Evolutionary conservation across 352 stramenopile genomes (phyloP).

Genomic region (Phytophthora pistaciae): DNA sequence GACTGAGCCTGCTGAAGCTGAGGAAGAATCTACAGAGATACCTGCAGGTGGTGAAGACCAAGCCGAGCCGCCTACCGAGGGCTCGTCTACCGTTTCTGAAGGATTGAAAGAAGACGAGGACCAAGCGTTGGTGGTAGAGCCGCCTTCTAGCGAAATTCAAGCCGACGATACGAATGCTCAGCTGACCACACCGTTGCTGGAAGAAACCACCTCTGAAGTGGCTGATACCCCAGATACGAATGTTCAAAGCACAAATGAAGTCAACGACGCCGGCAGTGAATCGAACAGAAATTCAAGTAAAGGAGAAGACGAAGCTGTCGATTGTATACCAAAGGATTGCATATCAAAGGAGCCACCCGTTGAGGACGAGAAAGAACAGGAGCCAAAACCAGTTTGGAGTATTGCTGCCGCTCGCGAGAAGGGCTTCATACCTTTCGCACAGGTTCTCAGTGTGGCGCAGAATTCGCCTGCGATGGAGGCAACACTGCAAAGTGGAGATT

Average conservation of each 20-base stretch:
- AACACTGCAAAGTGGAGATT: conserved; percentile 45
- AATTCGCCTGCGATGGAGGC: conserved; percentile 61
- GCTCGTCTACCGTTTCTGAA: not conserved
- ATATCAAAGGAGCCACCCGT: not conserved
- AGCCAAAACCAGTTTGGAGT: conserved; percentile 8
- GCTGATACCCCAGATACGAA: not conserved
- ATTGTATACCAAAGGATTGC: not conserved
- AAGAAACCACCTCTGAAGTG: not conserved
- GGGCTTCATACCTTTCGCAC: conserved; percentile 48
- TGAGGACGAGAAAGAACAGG: not conserved
- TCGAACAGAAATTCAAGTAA: not conserved
- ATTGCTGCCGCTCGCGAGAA: conserved; percentile 14
- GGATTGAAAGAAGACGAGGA: not conserved
- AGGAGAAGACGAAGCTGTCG: not conserved
- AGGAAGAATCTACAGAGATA: not conserved
- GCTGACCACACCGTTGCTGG: not conserved
- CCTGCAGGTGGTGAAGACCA: not conserved
- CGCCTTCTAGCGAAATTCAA: not conserved
- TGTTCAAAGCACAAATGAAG: not conserved
- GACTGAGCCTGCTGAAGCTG: not conserved
- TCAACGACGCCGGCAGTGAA: not conserved
- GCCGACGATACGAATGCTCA: not conserved
- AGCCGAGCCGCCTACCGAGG: not conserved
- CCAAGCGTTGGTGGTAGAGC: not conserved
- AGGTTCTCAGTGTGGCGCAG: conserved; percentile 51